A percentile compares a stretch with the other conserved stretches of the same genome.
Evolutionary conservation across 768 basidiomycete species (phyloP).

Genomic region (Pilatotrama ljubarskyi): DNA sequence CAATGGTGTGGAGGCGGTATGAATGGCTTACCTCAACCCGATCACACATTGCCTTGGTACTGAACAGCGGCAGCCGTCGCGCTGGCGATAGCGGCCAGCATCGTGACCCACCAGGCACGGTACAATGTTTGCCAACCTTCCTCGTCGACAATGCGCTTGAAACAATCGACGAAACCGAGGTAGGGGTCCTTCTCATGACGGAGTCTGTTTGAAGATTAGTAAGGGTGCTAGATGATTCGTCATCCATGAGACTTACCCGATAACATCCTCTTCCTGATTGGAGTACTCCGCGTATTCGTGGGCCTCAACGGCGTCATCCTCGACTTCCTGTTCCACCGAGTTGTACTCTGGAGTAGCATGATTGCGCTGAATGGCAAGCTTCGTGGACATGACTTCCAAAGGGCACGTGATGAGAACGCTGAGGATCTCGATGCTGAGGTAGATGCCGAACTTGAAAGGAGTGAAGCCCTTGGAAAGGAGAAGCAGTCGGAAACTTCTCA

Average conservation of each 20-base stretch:
- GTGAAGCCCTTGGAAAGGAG: slow-evolving; percentile 61
- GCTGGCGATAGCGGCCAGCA: slow-evolving; percentile 59
- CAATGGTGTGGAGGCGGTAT: not conserved
- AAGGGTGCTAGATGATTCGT: not conserved
- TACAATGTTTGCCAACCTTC: slow-evolving; percentile 76
- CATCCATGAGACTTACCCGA: slow-evolving; percentile 54
- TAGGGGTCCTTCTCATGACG: slow-evolving; percentile 82
- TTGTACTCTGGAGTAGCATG: slow-evolving; percentile 76
- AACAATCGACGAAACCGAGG: slow-evolving; percentile 70
- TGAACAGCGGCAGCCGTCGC: slow-evolving; percentile 39
- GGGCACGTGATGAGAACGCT: slow-evolving; percentile 67
- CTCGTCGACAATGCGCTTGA: slow-evolving; percentile 73
- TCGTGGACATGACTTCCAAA: slow-evolving; percentile 75
- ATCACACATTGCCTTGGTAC: slow-evolving; percentile 4
- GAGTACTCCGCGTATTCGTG: slow-evolving; percentile 71
- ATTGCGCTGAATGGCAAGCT: slow-evolving; percentile 83
- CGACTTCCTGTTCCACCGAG: slow-evolving; percentile 71
- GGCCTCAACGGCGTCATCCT: slow-evolving; percentile 59
- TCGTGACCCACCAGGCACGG: slow-evolving; percentile 85
- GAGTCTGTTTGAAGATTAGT: slow-evolving; percentile 43
- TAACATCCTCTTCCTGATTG: slow-evolving; percentile 78
- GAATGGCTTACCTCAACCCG: not conserved
- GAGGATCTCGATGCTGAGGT: slow-evolving; percentile 53
- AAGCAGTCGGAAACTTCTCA: slow-evolving; percentile 47
- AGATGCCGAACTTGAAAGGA: slow-evolving; percentile 50